These are phyloP conservation scores for Boletus subparvulus DNA, from an alignment of 768 basidiomycete genomes.

Conservation along the genomic window DNA sequence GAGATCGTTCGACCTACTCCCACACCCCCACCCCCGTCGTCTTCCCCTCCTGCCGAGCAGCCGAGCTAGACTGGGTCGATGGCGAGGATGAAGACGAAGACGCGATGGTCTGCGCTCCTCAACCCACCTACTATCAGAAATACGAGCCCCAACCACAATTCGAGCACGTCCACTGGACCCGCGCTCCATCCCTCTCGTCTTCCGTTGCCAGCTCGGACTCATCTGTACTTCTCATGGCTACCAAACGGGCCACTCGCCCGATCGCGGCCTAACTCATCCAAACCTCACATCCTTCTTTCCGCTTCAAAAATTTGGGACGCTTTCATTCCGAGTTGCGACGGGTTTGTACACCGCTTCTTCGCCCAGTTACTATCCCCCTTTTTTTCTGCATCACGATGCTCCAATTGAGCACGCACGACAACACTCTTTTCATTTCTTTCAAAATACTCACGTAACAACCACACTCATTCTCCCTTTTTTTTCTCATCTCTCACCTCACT, in stretches of 20 bases:
- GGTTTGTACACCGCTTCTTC: slow-evolving; percentile 15
- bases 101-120: slow-evolving; percentile 18
- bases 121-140: slow-evolving; percentile 18
- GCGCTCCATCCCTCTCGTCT: slow-evolving; percentile 16
- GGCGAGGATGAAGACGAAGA: slow-evolving; percentile 24
- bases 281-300: slow-evolving; percentile 2
- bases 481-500: slow-evolving; percentile 22
- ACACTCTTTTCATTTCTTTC: slow-evolving; percentile 20
- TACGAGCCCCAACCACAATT: slow-evolving; percentile 3
- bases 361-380: not conserved
- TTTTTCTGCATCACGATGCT: slow-evolving; percentile 15
- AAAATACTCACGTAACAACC: slow-evolving; percentile 15
- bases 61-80: slow-evolving; percentile 29
- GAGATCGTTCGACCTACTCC: slow-evolving; percentile 18
- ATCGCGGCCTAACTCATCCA: slow-evolving; percentile 14
- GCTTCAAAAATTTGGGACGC: slow-evolving; percentile 20
- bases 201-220: slow-evolving; percentile 28
- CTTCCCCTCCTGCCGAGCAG: slow-evolving; percentile 33
- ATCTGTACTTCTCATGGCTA: slow-evolving; percentile 32
- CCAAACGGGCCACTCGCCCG: slow-evolving; percentile 16
- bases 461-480: slow-evolving; percentile 24
- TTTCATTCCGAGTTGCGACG: slow-evolving; percentile 18
- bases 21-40: slow-evolving; percentile 34
- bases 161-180: slow-evolving; percentile 16
- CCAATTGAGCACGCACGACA: slow-evolving; percentile 19